Evolutionary conservation across 345 rosid species (phyloP).

Genomic region (Melaleuca quinquenervia): DNA sequence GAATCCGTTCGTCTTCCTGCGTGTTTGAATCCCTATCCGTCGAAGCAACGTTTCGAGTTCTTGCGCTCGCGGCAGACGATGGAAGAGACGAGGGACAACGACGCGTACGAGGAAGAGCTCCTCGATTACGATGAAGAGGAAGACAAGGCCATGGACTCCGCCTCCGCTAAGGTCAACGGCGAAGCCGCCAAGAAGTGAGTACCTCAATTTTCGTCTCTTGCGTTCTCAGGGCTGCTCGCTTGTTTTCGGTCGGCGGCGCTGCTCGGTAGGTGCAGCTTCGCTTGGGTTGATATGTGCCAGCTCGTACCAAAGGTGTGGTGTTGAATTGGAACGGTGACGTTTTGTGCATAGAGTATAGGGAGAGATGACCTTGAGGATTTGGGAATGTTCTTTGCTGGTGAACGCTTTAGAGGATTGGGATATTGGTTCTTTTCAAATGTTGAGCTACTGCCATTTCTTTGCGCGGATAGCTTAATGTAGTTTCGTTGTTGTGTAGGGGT

Average conservation of each 20-base stretch:
- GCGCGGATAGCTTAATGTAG: neutral
- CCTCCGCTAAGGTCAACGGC: constrained; percentile 60
- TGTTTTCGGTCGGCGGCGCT: neutral
- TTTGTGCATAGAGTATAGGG: neutral
- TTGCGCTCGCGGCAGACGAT: constrained; percentile 10
- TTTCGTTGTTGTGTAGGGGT: constrained; percentile 39
- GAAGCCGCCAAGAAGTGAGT: constrained; percentile 84
- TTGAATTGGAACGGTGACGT: neutral
- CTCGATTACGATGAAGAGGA: constrained; percentile 96
- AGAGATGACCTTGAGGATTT: neutral
- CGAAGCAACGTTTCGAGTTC: neutral
- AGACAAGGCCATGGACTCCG: constrained; percentile 70
- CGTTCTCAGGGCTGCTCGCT: neutral
- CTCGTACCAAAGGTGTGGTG: neutral
- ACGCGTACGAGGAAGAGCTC: constrained; percentile 99
- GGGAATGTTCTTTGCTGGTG: neutral
- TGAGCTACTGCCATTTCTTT: neutral
- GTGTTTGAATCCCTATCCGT: neutral
- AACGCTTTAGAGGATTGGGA: neutral
- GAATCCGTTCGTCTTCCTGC: too few relatives aligned
- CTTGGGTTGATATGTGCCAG: neutral
- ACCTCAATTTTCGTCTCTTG: neutral
- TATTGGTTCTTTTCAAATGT: neutral
- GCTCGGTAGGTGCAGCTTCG: neutral
- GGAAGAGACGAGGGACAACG: constrained; percentile 95